These are phyloP conservation scores for Corylus heterophylla DNA, from an alignment of 306 rosid genomes.

Conservation along the genomic window DNA sequence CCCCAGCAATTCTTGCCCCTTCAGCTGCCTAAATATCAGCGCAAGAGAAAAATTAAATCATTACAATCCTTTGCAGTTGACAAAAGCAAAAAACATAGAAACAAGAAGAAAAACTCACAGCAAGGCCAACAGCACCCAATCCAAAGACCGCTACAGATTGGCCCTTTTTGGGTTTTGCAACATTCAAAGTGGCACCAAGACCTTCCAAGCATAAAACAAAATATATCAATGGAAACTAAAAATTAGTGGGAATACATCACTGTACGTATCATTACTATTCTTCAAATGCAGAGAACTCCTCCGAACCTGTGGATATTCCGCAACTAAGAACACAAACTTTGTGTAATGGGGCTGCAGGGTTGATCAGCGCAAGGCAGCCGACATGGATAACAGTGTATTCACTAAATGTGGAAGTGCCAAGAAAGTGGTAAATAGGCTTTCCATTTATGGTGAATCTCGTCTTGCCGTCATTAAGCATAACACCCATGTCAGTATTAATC, in stretches of 20 bases:
- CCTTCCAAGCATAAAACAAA: constrained; percentile 42
- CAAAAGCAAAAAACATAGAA: background rate
- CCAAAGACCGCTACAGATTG: constrained; percentile 82
- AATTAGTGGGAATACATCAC: background rate
- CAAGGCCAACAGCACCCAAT: constrained; percentile 92
- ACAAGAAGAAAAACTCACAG: constrained; percentile 47
- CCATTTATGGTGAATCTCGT: constrained; percentile 72
- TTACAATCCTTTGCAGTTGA: background rate
- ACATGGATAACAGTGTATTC: constrained; percentile 80
- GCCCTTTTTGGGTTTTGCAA: constrained; percentile 84
- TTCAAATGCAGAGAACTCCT: background rate
- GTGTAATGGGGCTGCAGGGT: constrained; percentile 87
- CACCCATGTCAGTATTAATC: constrained; percentile 85
- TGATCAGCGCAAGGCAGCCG: constrained; percentile 82
- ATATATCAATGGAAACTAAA: background rate
- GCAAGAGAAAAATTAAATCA: constrained; percentile 11
- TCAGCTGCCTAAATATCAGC: constrained; percentile 60
- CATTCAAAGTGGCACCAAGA: constrained; percentile 84
- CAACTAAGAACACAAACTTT: constrained; percentile 92
- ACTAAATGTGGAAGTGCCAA: constrained; percentile 91
- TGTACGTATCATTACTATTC: background rate
- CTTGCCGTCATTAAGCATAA: constrained; percentile 64
- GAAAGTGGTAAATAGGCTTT: constrained; percentile 73
- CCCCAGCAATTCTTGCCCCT: constrained; percentile 88
- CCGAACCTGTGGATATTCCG: constrained; percentile 82